Evolutionary conservation across 441 rosid genomes (phyloP), one percentile per base, ranked within the genome.

Genomic region (Jatropha podagrica): DNA sequence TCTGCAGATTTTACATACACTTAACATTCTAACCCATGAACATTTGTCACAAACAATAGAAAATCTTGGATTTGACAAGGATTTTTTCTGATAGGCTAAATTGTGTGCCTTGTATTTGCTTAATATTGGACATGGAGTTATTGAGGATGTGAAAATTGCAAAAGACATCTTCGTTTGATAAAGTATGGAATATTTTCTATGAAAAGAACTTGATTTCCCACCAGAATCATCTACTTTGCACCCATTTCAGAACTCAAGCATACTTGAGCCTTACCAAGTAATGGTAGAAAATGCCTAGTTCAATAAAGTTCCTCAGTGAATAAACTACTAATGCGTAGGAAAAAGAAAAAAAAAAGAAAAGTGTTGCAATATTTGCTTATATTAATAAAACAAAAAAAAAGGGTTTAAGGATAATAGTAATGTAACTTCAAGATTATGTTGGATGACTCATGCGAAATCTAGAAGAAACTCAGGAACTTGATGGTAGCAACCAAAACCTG

Each of bases 111-210:
- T 64, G 18, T 68, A 61, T 44, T 11, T 68, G 76, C 64, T 78
- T 56, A 81, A 56, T 62, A 69, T 68, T 17, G 80, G 77, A 9
- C 63, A 74, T 12, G 80, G 77, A 69, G 81, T 77, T 73, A 79
- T 37, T 15, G 71, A 55, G 26, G 81, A 85, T 59, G 85, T 78
- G 13, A 83, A 83, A 55, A 78, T 80, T 65, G 76, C 68, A 71
- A 82, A 74, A 59, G 90, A 83, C 96, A 91, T 93, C 73, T 81
- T 73, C 10, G n/a, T 72, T 72, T 78, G 56, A 46, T 59, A 60
- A 23, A 67, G 66, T 54, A 9, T 10, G 23, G 15, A 37, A 38
- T 55, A 26, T n/a, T 41, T 58, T 71, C 20, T 41, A 40, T 20
- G 12, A 13, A 20, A 70, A 56, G 41, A 14, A 20, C 38, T 41